Evolutionary conservation across 345 rosid genomes (phyloP), one percentile per base, ranked within the genome.

Genomic region (Hypericum androsaemum): DNA sequence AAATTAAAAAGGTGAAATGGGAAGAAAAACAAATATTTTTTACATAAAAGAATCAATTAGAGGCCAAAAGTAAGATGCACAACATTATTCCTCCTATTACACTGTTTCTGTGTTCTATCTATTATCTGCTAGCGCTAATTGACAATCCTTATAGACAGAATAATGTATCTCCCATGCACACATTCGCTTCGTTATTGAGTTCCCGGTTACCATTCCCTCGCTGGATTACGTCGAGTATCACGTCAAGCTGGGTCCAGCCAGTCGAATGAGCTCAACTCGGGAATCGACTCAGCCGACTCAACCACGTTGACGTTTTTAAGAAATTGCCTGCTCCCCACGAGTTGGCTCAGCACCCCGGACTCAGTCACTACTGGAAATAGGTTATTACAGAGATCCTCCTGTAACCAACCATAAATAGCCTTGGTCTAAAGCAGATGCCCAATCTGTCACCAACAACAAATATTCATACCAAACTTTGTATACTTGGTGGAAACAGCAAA

Each of bases 61-160:
- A 22, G 32, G 32, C 32, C 32, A 22, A 22, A 22, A 22, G 32
- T 1, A 22, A 4, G 32, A 22, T 22, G 4, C 32, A 22, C 32
- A 22, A 22, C 32, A 4, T 22, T 22, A 22, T 22, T 22, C 1
- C 4, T 22, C 32, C 32, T 22, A 22, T 22, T 4, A 22, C 32
- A n/a, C n/a, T n/a, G 22, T 10, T 5, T 58, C 37, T 15, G 28
- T 12, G n/a, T 28, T n/a, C 13, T 41, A 11, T 14, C 3, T 11
- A 2, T 37, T 13, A 35, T 43, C 38, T 37, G 32, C 65, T 78
- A 77, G 10, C 39, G 4, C 32, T 22, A 22, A 22, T 13, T 35
- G 38, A 71, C 92, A 87, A 58, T 81, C 81, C 50, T 43, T 84
- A 70, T 87, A 86, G 10, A 84, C 86, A 59, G 73, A 70, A 53